A percentile compares a stretch with the other conserved stretches of the same genome.
These are phyloP conservation scores for Castanea sativa DNA, from an alignment of 306 rosid genomes.

Conservation along the genomic window DNA sequence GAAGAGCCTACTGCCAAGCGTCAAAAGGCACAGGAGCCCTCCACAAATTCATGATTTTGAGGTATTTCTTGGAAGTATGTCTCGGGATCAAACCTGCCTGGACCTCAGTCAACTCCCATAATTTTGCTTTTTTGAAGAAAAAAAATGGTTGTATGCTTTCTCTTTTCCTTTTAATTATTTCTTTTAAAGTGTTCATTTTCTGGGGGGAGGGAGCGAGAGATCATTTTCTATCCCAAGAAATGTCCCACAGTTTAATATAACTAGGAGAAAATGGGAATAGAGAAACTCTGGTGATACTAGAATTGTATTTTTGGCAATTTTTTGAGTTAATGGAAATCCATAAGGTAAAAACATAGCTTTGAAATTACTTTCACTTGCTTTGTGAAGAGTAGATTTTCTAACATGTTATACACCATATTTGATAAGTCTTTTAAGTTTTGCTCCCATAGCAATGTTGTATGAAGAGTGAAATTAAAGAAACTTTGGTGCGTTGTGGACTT, in stretches of 20 bases:
- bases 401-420: not conserved
- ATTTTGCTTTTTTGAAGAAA: not conserved
- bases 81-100: slow-evolving; percentile 15
- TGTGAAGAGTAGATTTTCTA: not conserved
- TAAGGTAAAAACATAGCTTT: not conserved
- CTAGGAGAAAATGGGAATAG: not conserved
- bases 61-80: slow-evolving; percentile 11
- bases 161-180: not conserved
- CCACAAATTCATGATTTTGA: slow-evolving; percentile 29
- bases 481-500: too few species aligned
- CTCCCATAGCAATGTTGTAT: too few species aligned
- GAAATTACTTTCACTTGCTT: not conserved
- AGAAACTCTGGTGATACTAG: slow-evolving; percentile 1
- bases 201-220: slow-evolving; percentile 6
- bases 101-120: not conserved
- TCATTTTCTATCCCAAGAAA: not conserved
- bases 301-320: slow-evolving; percentile 14
- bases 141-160: not conserved
- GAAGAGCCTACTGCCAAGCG: slow-evolving; percentile 60
- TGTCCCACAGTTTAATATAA: not conserved
- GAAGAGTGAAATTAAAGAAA: too few species aligned
- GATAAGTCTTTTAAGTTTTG: too few species aligned
- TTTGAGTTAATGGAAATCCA: slow-evolving; percentile 2
- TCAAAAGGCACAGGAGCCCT: slow-evolving; percentile 48
- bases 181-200: not conserved